Conservation (phyloP, 176 grass and related monocot species). For the Chloris gayana region DNA sequence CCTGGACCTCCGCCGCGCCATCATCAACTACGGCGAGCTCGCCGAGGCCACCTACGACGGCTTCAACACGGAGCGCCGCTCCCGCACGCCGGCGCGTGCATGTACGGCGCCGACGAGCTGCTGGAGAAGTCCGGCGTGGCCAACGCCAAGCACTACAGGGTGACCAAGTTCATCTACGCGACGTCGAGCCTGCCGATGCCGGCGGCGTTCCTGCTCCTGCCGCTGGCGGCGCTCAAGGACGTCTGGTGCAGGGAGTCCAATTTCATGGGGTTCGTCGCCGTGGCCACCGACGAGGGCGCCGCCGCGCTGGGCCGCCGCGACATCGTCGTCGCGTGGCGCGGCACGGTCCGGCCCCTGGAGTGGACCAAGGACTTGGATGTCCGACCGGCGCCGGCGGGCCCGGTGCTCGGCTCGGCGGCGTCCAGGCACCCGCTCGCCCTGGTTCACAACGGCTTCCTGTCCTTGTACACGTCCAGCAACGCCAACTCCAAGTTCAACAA, state of each 20-base stretch:
- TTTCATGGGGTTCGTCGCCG: slow-evolving; percentile 66
- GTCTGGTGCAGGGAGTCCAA: slow-evolving; percentile 60
- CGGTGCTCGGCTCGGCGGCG: slow-evolving; percentile 3
- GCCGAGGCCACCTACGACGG: slow-evolving; percentile 52
- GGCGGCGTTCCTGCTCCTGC: background rate
- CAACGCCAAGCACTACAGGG: background rate
- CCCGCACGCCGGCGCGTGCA: slow-evolving; percentile 45
- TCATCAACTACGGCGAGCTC: slow-evolving; percentile 64
- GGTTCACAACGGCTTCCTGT: slow-evolving; percentile 62
- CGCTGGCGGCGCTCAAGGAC: background rate
- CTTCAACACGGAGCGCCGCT: slow-evolving; percentile 53
- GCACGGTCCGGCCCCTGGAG: slow-evolving; percentile 44
- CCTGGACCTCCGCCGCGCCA: slow-evolving; percentile 48
- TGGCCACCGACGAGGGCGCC: slow-evolving; percentile 53
- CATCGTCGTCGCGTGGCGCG: slow-evolving; percentile 67
- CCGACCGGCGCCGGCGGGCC: slow-evolving; percentile 35
- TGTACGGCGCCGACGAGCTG: slow-evolving; percentile 29
- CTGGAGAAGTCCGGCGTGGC: slow-evolving; percentile 5
- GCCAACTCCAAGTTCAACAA: slow-evolving; percentile 38
- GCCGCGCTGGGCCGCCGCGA: slow-evolving; percentile 57
- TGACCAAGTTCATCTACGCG: slow-evolving; percentile 17
- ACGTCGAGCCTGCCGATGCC: slow-evolving; percentile 13
- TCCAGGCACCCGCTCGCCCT: background rate
- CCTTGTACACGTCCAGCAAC: slow-evolving; percentile 55
- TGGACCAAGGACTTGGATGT: slow-evolving; percentile 50